Percentiles rank a stretch among this genome's conserved stretches.
Conservation (phyloP, 139 green algal species). For the Astrephomene gubernaculifera region DNA sequence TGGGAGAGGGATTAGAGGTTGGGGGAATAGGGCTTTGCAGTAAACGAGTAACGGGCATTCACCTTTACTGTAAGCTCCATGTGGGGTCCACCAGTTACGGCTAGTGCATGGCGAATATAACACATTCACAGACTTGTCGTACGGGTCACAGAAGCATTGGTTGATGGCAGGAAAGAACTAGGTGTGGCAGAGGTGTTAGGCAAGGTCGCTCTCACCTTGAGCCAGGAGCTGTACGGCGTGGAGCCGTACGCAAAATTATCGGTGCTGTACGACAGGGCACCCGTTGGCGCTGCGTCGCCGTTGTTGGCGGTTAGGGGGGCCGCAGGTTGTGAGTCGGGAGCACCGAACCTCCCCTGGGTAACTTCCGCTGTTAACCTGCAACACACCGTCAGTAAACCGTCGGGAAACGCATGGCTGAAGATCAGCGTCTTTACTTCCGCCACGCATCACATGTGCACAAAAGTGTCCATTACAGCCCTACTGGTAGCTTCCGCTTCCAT, state of each 20-base stretch:
- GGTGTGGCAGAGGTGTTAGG: neutral
- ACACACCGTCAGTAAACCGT: neutral
- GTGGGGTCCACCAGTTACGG: neutral
- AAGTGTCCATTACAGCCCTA: neutral
- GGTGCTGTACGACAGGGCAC: neutral
- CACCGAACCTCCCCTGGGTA: too few relatives aligned
- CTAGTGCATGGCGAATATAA: neutral
- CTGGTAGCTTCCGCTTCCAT: too few relatives aligned
- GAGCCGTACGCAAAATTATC: conserved; percentile 47
- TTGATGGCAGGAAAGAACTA: neutral
- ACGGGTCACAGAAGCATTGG: neutral
- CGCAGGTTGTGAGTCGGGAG: too few relatives aligned
- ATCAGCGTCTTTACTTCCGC: neutral
- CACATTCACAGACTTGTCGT: neutral
- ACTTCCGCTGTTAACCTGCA: neutral
- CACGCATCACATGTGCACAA: neutral
- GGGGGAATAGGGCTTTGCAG: too few relatives aligned
- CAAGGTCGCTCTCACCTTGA: neutral
- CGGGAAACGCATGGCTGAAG: neutral
- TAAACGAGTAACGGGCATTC: too few relatives aligned
- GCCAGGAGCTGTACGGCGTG: conserved; percentile 36
- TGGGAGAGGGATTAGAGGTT: too few relatives aligned
- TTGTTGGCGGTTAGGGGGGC: too few relatives aligned
- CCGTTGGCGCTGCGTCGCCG: neutral
- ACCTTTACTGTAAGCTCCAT: too few relatives aligned